A percentile compares a stretch with the other conserved stretches of the same genome.
Conservation (phyloP, 2,329 filamentous ascomycete genomes). For the Aspergillus pseudoglaucus region DNA sequence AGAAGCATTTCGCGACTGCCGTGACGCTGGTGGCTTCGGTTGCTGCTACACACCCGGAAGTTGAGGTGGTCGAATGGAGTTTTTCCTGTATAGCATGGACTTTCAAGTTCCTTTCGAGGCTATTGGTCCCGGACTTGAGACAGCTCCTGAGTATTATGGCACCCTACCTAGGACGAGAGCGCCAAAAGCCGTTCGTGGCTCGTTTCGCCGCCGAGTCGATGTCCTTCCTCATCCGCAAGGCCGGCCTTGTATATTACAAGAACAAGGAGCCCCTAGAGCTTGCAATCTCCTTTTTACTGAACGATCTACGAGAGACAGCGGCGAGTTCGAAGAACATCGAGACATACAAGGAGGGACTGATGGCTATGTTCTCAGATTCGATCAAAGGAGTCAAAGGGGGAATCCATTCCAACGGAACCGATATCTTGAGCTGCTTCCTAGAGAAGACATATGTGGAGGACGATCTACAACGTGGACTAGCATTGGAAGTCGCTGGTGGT, state of each 20-base stretch:
- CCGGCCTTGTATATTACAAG: slow-evolving; percentile 68
- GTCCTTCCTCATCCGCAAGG: slow-evolving; percentile 88
- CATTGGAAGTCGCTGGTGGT: slow-evolving; percentile 63
- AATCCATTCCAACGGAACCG: slow-evolving; percentile 52
- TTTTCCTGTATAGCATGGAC: slow-evolving; percentile 91
- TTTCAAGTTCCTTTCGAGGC: slow-evolving; percentile 90
- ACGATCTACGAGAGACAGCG: slow-evolving; percentile 51
- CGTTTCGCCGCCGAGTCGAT: slow-evolving; percentile 91
- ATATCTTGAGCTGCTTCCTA: slow-evolving; percentile 49
- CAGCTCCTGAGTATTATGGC: slow-evolving; percentile 79
- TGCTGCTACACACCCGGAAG: slow-evolving; percentile 68
- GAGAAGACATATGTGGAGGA: slow-evolving; percentile 24
- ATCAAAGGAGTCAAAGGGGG: slow-evolving; percentile 56
- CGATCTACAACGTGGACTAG: slow-evolving; percentile 21
- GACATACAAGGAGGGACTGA: slow-evolving; percentile 78
- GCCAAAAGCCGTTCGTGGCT: slow-evolving; percentile 78
- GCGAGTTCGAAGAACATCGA: slow-evolving; percentile 29
- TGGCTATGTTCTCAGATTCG: slow-evolving; percentile 86
- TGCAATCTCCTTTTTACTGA: slow-evolving; percentile 66
- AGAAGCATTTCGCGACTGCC: slow-evolving; percentile 74
- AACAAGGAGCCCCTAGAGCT: slow-evolving; percentile 61
- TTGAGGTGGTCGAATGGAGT: slow-evolving; percentile 94
- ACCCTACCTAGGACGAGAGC: slow-evolving; percentile 73
- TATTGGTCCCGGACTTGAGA: slow-evolving; percentile 76
- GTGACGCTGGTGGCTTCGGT: slow-evolving; percentile 71